These are phyloP conservation scores for Komagataella ulmi DNA, from an alignment of 805 yeast species.

Conservation along the genomic window DNA sequence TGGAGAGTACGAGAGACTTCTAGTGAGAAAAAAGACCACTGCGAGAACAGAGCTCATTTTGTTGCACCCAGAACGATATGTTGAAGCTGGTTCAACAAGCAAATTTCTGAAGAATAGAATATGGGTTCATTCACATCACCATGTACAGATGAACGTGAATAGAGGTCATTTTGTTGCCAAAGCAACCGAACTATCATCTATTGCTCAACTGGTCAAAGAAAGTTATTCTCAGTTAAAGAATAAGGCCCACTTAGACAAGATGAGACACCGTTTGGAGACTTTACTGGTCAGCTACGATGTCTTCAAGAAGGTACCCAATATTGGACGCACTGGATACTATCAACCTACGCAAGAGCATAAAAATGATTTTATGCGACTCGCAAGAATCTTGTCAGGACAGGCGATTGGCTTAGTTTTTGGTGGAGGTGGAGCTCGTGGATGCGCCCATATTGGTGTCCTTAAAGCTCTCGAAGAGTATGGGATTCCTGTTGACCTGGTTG, in stretches of 20 bases:
- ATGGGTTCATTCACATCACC: slow-evolving; percentile 93
- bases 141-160: slow-evolving; percentile 52
- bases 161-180: not conserved
- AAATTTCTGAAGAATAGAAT: slow-evolving; percentile 74
- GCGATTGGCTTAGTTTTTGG: slow-evolving; percentile 92
- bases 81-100: slow-evolving; percentile 74
- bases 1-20: slow-evolving; percentile 75
- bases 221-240: slow-evolving; percentile 1
- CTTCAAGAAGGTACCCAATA: slow-evolving; percentile 4
- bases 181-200: not conserved
- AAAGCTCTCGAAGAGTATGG: slow-evolving; percentile 85
- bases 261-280: slow-evolving; percentile 9
- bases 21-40: slow-evolving; percentile 64
- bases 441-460: slow-evolving; percentile 86
- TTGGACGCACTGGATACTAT: slow-evolving; percentile 4
- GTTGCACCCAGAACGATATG: slow-evolving; percentile 71
- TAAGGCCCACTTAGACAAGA: slow-evolving; percentile 4
- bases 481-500: slow-evolving; percentile 85
- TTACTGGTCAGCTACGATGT: slow-evolving; percentile 15
- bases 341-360: slow-evolving; percentile 43
- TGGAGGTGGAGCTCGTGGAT: slow-evolving; percentile 96
- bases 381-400: slow-evolving; percentile 81
- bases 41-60: slow-evolving; percentile 82
- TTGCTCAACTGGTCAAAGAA: not conserved
- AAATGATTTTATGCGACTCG: slow-evolving; percentile 80